Conservation (phyloP, 1,139 yeast genomes). For the Wickerhamomyces sp. region DNA sequence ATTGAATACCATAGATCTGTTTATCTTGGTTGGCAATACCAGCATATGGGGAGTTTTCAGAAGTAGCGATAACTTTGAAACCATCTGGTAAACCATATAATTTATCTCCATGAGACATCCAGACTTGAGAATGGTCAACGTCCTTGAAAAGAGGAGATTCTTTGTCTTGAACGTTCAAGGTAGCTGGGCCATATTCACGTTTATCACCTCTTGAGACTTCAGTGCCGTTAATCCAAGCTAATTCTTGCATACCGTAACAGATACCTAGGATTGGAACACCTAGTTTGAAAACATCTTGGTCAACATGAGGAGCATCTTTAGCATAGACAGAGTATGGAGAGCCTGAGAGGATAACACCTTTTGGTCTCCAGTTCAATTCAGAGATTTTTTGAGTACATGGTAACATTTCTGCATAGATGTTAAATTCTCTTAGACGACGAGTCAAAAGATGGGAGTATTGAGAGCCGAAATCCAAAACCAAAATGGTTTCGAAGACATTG, state of each 20-base stretch:
- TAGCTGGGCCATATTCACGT: constrained; percentile 98
- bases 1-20: constrained; percentile 88
- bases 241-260: constrained; percentile 98
- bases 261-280: constrained; percentile 94
- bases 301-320: constrained; percentile 95
- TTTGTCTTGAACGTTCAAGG: constrained; percentile 68
- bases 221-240: constrained; percentile 96
- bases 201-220: constrained; percentile 96
- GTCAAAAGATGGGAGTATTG: constrained; percentile 97
- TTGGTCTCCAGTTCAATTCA: constrained; percentile 91
- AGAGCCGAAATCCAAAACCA: constrained; percentile 97
- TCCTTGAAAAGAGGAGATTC: constrained; percentile 74
- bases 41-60: constrained; percentile 93
- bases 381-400: constrained; percentile 97
- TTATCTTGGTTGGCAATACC: constrained; percentile 79
- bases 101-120: constrained; percentile 99
- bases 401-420: constrained; percentile 97
- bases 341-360: constrained; percentile 94
- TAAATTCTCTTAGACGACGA: constrained; percentile 95
- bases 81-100: constrained; percentile 87
- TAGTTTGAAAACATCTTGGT: constrained; percentile 85
- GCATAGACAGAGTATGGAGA: constrained; percentile 98
- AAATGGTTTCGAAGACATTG: constrained; percentile 88
- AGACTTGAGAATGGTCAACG: constrained; percentile 84
- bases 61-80: constrained; percentile 83